Percentiles rank a stretch among this genome's conserved stretches.
phyloP scores from a whole-genome alignment of 495 filamentous ascomycete genomes.

The Eremomyces bilateralis region DNA sequence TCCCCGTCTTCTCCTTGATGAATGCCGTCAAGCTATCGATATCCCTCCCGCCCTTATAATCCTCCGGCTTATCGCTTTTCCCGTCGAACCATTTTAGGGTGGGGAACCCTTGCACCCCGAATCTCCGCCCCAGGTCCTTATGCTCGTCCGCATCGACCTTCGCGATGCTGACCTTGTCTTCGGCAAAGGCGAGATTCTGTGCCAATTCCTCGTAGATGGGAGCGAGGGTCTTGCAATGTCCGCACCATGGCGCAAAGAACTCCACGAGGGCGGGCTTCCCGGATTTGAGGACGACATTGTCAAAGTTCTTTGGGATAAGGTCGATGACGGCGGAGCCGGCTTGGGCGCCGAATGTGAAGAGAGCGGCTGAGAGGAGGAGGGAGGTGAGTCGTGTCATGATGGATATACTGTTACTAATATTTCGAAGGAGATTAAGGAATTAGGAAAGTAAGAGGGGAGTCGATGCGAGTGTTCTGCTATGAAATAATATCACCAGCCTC shows the following conservation, averaged over 20 bases:
- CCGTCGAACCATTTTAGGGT: conserved; percentile 98
- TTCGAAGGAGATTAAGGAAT: too few species aligned
- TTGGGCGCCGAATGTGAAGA: conserved; percentile 6
- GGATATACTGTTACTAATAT: too few species aligned
- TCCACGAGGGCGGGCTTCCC: conserved; percentile 94
- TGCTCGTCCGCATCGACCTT: conserved; percentile 93
- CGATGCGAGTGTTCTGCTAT: too few species aligned
- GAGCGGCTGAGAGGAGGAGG: conserved; percentile 6
- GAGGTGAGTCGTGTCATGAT: too few species aligned
- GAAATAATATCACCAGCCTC: too few species aligned
- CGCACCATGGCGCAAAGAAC: conserved; percentile 98
- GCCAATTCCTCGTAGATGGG: conserved; percentile 92
- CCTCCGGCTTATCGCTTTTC: conserved; percentile 67
- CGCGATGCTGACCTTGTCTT: conserved; percentile 70
- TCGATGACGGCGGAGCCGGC: conserved; percentile 40
- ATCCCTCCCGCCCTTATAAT: conserved; percentile 76
- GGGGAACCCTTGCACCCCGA: conserved; percentile 83
- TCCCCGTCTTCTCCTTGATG: conserved; percentile 71
- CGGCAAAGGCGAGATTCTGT: conserved; percentile 41
- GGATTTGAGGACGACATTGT: conserved; percentile 66
- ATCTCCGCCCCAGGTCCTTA: conserved; percentile 59
- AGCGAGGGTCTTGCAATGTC: conserved; percentile 94
- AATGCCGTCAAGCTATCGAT: conserved; percentile 65
- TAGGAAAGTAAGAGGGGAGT: too few species aligned
- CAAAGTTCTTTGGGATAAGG: conserved; percentile 75